Base-by-base conservation (phyloP, 352 stramenopile species). In the Pythium monospermum region DNA sequence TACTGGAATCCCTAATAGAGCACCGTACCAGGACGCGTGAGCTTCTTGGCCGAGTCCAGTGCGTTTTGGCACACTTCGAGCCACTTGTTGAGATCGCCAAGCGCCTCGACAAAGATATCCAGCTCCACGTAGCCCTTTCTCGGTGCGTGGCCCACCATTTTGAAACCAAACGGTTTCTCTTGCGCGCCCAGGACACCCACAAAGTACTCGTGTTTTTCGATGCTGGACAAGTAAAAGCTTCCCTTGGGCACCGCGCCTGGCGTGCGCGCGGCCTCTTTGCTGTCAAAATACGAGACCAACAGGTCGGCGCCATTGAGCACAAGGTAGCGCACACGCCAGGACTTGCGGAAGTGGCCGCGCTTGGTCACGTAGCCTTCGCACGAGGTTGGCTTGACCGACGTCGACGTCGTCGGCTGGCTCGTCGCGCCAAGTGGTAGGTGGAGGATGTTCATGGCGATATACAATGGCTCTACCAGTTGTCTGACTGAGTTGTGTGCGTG, bases 301-400 rank as follows among this genome's bases (percentile, higher is more conserved):
- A 91, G 66, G 50, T 85, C 75, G 5, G 76, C 71, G 12, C 80
- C 83, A 57, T 91, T 70, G 26, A 94, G 64, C 25, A 86, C 64
- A 11, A 94, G 71, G 57, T 83, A 94, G 25, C 83, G 78, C 33
- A 89, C 70, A 36, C 75, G 75, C 83, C 80, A 94, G 23, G 80
- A 88, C 65, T 94, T 94, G 59, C 77, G 71, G 42, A 91, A 86
- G 57, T 91, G 80, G 0, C 80, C 80, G 44, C 83, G 76, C 59
- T 94, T 94, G 37, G 76, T 94, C 49, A 94, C 80, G 59, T 94
- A 94, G 42, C 83, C 83, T 54, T 91, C 83, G 45, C 80, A 91
- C 4, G 78, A 91, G 13, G 80, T 91, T 19, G 76, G 75, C 36
- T 72, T 74, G 40, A 19, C 43, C 11, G 33, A 31, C 18, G 32